Base-by-base conservation (phyloP, 2,329 filamentous ascomycete species). In the Talaromyces sp. region DNA sequence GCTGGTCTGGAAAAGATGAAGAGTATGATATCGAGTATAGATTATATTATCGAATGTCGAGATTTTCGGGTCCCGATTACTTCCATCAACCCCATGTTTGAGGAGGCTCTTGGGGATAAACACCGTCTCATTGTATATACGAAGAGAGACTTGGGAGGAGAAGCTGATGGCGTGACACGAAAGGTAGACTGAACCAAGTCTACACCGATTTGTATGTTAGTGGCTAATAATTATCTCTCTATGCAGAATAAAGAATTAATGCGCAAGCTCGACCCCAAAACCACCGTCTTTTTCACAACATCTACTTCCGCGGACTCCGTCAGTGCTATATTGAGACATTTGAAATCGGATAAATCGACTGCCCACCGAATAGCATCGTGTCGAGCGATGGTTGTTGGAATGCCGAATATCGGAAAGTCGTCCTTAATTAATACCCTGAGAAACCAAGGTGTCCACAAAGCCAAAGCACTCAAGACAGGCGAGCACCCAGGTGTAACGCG, bases 331-430 rank as follows among this genome's bases (percentile, higher is more conserved):
- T 69, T 79, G 31, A 73, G 71, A 68, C 70, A 76, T 65, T 66
- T 78, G 60, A 71, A 71, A 65, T 64, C 70, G 19, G 72, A 76
- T 63, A 72, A 72, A 17, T 68, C 69, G 51, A 73, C 70, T 38
- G 72, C 76, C 49, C 75, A 77, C 66, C 72, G 86, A 25, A 80
- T 98, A n/a, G 89, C 91, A 7, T 93, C 93, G n/a, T 85, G 92
- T 70, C 87, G 93, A 58, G 86, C 93, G 65, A 86, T 99, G 76
- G 87, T 98, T 0, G 93, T 98, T 15, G 95, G 95, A 64, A 97
- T 99, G 93, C 95, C 95, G 40, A 99, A 99, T 75, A 92, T 97
- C 0, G 95, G 95, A 40, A 99, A 99, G 79, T 96, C 92, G 56
- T 93, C 93, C 1, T 83, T 99, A n/a, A 86, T 99, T 49, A 99